These are phyloP conservation scores for Botrytis elliptica DNA, from an alignment of 2,329 filamentous ascomycete genomes.

Conservation along the genomic window DNA sequence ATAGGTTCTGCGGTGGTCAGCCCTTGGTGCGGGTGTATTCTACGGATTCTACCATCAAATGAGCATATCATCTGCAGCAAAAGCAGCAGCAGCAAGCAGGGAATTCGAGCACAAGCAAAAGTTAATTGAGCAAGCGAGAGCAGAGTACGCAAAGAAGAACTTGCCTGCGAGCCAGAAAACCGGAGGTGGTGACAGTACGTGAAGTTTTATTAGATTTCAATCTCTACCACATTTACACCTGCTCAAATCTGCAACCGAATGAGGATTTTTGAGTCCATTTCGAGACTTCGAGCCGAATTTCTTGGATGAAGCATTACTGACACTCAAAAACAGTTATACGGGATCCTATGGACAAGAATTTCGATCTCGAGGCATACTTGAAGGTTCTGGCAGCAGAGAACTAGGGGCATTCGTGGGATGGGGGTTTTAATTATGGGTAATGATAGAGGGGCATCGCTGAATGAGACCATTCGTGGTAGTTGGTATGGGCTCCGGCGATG, in stretches of 20 bases:
- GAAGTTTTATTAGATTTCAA: neutral
- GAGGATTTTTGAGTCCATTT: neutral
- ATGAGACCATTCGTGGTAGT: conserved; percentile 23
- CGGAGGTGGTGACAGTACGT: conserved; percentile 43
- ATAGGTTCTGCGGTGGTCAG: conserved; percentile 96
- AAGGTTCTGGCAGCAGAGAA: conserved; percentile 56
- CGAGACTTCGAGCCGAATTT: neutral
- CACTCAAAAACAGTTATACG: conserved; percentile 55
- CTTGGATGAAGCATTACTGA: neutral
- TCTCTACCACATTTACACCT: neutral
- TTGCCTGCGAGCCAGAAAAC: conserved; percentile 45
- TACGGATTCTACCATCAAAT: conserved; percentile 96
- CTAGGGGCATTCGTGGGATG: conserved; percentile 25
- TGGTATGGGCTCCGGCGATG: conserved; percentile 30
- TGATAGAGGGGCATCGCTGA: conserved; percentile 31
- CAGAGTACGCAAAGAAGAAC: conserved; percentile 81
- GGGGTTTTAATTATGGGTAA: conserved; percentile 34
- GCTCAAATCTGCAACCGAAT: neutral
- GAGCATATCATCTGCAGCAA: conserved; percentile 70
- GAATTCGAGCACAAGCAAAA: conserved; percentile 90
- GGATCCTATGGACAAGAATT: conserved; percentile 82
- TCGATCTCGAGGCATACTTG: conserved; percentile 87
- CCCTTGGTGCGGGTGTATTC: conserved; percentile 85
- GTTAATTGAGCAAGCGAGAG: conserved; percentile 90
- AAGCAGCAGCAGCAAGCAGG: conserved; percentile 67